phyloP scores from a whole-genome alignment of 176 grass and related monocot genomes.

The Aegilops tauschii region DNA sequence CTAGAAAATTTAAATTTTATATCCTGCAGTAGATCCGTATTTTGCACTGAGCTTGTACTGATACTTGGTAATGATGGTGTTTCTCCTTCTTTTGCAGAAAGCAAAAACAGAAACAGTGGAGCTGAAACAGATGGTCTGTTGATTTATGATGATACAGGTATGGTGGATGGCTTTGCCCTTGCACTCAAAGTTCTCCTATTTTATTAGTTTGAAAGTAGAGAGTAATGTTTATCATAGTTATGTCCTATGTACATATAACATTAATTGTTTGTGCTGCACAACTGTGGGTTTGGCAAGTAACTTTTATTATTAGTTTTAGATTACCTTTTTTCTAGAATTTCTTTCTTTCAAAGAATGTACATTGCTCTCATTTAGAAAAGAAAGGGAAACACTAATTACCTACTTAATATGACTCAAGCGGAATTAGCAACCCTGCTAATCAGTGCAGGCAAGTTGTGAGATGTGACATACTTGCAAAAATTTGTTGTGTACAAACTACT shows the following conservation, averaged over 20 bases:
- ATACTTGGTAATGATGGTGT: not conserved
- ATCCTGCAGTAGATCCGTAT: not conserved
- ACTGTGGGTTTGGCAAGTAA: not conserved
- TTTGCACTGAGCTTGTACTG: not conserved
- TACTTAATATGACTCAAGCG: not conserved
- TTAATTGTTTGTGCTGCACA: not conserved
- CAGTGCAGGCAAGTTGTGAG: not conserved
- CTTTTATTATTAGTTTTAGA: not conserved
- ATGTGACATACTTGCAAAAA: conserved; percentile 9
- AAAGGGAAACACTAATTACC: not conserved
- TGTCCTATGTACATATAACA: not conserved
- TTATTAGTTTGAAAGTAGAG: not conserved
- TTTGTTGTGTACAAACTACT: not conserved
- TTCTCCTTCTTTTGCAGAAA: conserved; percentile 18
- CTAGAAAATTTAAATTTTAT: not conserved
- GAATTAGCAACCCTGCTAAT: not conserved
- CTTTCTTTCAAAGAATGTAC: not conserved
- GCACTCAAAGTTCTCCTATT: not conserved
- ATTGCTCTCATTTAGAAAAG: not conserved
- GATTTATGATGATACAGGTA: conserved; percentile 49
- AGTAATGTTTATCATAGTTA: not conserved
- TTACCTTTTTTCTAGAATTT: not conserved
- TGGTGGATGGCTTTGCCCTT: not conserved
- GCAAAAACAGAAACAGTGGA: conserved; percentile 31
- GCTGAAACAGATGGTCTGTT: conserved; percentile 53